Evolutionary conservation across 345 rosid species (phyloP).

Genomic region (Cardamine resedifolia): DNA sequence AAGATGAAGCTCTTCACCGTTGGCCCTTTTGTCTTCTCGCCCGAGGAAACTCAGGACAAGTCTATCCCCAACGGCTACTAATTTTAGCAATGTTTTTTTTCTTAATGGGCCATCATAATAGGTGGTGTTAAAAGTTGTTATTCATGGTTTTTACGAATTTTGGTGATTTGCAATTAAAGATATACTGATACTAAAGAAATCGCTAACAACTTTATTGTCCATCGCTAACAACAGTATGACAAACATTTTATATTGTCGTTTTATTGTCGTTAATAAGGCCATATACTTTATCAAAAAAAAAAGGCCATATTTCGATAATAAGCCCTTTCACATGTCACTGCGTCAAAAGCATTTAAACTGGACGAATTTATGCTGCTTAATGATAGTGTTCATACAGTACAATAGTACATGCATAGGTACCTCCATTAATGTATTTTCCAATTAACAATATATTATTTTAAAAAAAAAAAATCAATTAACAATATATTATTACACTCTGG

Average conservation of each 20-base stretch:
- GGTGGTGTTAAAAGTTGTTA: background rate
- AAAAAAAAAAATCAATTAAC: no score
- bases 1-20: constrained; percentile 60
- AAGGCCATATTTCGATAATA: no score
- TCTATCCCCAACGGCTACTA: constrained; percentile 41
- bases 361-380: background rate
- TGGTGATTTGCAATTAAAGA: no score
- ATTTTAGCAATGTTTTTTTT: constrained; percentile 6
- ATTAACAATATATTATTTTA: background rate
- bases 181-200: no score
- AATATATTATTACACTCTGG: constrained; percentile 1
- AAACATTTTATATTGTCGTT: no score
- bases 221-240: no score
- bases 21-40: constrained; percentile 55
- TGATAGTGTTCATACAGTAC: background rate
- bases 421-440: background rate
- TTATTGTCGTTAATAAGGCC: no score
- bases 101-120: background rate
- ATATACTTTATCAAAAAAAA: no score
- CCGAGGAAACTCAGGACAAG: constrained; percentile 30
- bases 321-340: no score
- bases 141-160: background rate
- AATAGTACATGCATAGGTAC: no score
- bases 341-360: background rate
- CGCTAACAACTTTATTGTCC: background rate